Evolutionary conservation across 2,329 filamentous ascomycete genomes (phyloP).

Genomic region (Penicillium psychrosexuale): DNA sequence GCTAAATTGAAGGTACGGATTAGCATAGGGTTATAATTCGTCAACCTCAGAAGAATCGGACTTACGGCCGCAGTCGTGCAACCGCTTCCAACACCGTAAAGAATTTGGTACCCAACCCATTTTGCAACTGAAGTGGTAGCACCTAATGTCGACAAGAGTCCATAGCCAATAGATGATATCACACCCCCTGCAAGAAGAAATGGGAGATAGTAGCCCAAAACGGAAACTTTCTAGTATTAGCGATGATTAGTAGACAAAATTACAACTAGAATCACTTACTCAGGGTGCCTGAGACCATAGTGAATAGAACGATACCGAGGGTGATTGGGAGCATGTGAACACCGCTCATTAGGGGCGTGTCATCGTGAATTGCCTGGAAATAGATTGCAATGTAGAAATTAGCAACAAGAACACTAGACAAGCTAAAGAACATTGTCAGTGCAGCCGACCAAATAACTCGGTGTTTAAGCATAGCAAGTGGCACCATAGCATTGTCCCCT

Average conservation of each 20-base stretch:
- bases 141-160: slow-evolving; percentile 32
- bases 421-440: slow-evolving; percentile 27
- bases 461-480: slow-evolving; percentile 32
- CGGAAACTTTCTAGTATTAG: slow-evolving; percentile 20
- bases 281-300: slow-evolving; percentile 2
- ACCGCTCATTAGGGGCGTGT: slow-evolving; percentile 39
- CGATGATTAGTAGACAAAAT: background rate
- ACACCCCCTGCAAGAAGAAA: slow-evolving; percentile 28
- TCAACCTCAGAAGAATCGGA: background rate
- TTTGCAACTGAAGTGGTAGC: slow-evolving; percentile 17
- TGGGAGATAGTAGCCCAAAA: slow-evolving; percentile 36
- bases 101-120: slow-evolving; percentile 33
- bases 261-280: background rate
- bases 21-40: background rate
- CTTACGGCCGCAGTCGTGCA: slow-evolving; percentile 12
- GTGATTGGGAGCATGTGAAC: slow-evolving; percentile 39
- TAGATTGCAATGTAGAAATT: slow-evolving; percentile 40
- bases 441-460: slow-evolving; percentile 31
- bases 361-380: slow-evolving; percentile 41
- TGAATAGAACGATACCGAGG: slow-evolving; percentile 5
- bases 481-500: slow-evolving; percentile 40
- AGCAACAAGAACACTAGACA: slow-evolving; percentile 25
- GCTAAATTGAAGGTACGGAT: slow-evolving; percentile 10
- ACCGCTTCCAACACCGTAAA: slow-evolving; percentile 23
- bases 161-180: slow-evolving; percentile 29